Base-by-base conservation (phyloP, 129 eudicot genomes). In the Arctium lappa region DNA sequence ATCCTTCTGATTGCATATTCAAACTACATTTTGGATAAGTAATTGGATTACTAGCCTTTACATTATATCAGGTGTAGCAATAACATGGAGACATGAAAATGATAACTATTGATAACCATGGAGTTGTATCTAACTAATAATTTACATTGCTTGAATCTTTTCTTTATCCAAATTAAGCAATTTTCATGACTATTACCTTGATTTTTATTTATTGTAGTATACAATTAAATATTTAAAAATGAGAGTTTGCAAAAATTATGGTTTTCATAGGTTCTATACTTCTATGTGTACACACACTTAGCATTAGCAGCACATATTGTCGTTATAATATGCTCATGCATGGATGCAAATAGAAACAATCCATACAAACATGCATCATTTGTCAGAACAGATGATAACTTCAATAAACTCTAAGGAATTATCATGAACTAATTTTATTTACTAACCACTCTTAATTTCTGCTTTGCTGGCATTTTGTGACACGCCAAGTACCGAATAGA, bases 391-490 rank as follows among this genome's bases (percentile, higher is more conserved):
- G 29, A 79, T 53, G 73, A 72, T 39, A 78, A 78, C 37, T 53
- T 70, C 44, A 39, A 77, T 60, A 83, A 37, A 18, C 73, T 77
- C 36, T 37, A 53, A 53, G 31, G 63, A 74, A 42, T 32, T 34
- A 83, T 46, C 16, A 72, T 65, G 75, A 27, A 79, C 56, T 4
- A 72, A 42, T n/a, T 27, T 40, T 38, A 12, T 68, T 16, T 73
- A 87, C 98, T 91, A 56, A 94, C 98, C 97, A 81, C 94, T 94
- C 83, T 94, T 94, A 66, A 94, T 92, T 34, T 94, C 98, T 60
- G 98, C 76, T 86, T 94, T 94, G 91, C 90, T 91, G 50, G 98
- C 84, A 86, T 85, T 91, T 86, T 88, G 88, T 50, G 98, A 89
- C 29, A 94, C 97, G 69, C 97, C 96, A 74, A 94, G 98, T 69